These are phyloP conservation scores for Lodderomyces orthopsilosis DNA, from an alignment of 1,139 yeast genomes.

Conservation along the genomic window DNA sequence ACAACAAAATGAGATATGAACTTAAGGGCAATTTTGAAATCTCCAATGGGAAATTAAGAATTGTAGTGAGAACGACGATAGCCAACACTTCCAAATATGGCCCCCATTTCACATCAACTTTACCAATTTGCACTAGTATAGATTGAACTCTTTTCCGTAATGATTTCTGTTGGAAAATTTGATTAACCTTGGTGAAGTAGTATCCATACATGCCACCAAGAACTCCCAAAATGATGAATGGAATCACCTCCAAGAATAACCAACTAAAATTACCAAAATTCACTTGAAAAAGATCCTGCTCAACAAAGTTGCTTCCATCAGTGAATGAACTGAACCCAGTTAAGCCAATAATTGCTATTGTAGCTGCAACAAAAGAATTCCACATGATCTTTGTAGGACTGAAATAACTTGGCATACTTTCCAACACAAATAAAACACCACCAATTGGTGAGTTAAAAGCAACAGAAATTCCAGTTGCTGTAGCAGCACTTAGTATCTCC, in stretches of 20 bases:
- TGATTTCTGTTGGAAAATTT: slow-evolving; percentile 16
- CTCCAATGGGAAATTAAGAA: slow-evolving; percentile 54
- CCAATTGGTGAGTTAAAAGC: slow-evolving; percentile 96
- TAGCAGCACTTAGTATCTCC: slow-evolving; percentile 75
- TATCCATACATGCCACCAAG: slow-evolving; percentile 70
- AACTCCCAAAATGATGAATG: slow-evolving; percentile 65
- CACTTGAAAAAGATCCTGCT: slow-evolving; percentile 61
- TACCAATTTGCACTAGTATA: slow-evolving; percentile 18
- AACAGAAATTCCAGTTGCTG: slow-evolving; percentile 90
- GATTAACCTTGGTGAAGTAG: slow-evolving; percentile 50
- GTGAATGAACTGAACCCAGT: slow-evolving; percentile 59
- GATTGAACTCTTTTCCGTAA: slow-evolving; percentile 21
- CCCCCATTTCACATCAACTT: slow-evolving; percentile 17
- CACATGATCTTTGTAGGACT: slow-evolving; percentile 68
- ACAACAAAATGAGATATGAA: slow-evolving; percentile 54
- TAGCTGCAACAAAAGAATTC: slow-evolving; percentile 78
- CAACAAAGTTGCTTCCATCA: slow-evolving; percentile 48
- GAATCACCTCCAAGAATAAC: slow-evolving; percentile 66
- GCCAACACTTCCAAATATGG: slow-evolving; percentile 46
- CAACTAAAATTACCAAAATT: slow-evolving; percentile 67
- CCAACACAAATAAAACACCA: slow-evolving; percentile 85
- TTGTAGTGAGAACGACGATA: slow-evolving; percentile 49
- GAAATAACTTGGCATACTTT: slow-evolving; percentile 63
- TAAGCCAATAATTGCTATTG: slow-evolving; percentile 65
- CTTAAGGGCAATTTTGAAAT: slow-evolving; percentile 56